These are phyloP conservation scores for Symmetrospora coprosmae DNA, from an alignment of 768 basidiomycete species.

Conservation along the genomic window DNA sequence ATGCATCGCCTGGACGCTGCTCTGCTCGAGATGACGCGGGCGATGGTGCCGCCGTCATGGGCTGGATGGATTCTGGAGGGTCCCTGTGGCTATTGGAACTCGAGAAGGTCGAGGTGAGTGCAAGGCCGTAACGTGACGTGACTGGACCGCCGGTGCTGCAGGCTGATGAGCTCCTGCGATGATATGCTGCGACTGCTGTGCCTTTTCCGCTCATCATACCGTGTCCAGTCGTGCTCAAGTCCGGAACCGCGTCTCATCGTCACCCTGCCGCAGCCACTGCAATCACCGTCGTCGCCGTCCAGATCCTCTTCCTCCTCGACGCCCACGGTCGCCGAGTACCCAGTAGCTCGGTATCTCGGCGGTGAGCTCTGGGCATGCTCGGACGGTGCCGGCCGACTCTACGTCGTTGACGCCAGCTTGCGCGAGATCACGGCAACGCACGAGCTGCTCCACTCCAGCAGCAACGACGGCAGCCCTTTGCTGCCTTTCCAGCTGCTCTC, in stretches of 20 bases:
- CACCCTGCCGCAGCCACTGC: constrained; percentile 10
- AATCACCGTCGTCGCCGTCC: constrained; percentile 9
- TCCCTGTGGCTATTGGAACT: constrained; percentile 18
- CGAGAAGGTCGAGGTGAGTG: constrained; percentile 4
- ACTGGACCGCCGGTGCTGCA: too few relatives aligned
- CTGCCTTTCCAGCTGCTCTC: not conserved
- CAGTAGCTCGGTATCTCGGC: constrained; percentile 10
- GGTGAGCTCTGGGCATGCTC: constrained; percentile 15
- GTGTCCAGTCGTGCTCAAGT: not conserved
- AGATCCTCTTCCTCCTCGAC: not conserved
- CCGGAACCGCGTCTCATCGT: not conserved
- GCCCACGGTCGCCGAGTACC: constrained; percentile 23
- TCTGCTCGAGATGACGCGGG: too few relatives aligned
- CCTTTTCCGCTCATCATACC: not conserved
- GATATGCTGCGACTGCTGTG: too few relatives aligned
- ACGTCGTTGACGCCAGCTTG: constrained; percentile 14
- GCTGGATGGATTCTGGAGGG: constrained; percentile 24
- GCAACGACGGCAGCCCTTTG: not conserved
- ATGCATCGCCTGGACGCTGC: constrained; percentile 18
- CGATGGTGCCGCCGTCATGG: constrained; percentile 13
- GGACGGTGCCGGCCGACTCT: constrained; percentile 13
- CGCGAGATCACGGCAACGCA: not conserved
- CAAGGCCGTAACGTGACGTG: not conserved
- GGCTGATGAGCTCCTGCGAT: too few relatives aligned
- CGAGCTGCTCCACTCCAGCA: not conserved